Conservation (phyloP, 805 yeast species). For the Barnettozyma vustinii region DNA sequence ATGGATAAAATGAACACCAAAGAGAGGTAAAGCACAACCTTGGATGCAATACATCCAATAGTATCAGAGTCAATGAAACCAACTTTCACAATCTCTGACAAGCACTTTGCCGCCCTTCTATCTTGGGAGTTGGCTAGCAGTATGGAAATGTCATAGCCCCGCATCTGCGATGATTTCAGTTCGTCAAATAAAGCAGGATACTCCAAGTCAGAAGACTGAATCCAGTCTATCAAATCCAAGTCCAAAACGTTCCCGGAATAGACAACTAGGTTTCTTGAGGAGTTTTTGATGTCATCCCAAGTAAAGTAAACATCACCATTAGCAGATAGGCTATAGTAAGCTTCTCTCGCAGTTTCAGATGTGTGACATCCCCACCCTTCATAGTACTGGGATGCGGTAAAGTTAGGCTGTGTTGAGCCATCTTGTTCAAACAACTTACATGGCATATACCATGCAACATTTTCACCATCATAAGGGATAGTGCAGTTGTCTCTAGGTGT, state of each 20-base stretch:
- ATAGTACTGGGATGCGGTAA: conserved; percentile 52
- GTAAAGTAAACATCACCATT: conserved; percentile 78
- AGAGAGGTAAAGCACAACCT: conserved; percentile 74
- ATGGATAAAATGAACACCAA: conserved; percentile 80
- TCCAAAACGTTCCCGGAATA: conserved; percentile 89
- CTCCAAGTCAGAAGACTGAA: conserved; percentile 58
- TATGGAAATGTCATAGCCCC: conserved; percentile 79
- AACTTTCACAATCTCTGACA: conserved; percentile 79
- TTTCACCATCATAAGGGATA: conserved; percentile 62
- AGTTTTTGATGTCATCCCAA: conserved; percentile 78
- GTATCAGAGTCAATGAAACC: conserved; percentile 87
- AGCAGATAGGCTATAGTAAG: conserved; percentile 54
- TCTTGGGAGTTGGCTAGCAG: conserved; percentile 58
- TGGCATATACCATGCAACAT: conserved; percentile 95
- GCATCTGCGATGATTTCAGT: conserved; percentile 48
- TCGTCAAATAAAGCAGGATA: conserved; percentile 71
- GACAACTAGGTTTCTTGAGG: conserved; percentile 73
- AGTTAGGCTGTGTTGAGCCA: conserved; percentile 66
- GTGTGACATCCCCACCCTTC: conserved; percentile 93
- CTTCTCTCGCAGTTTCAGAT: conserved; percentile 56
- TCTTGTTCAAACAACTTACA: conserved; percentile 68
- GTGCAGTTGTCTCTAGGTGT: conserved; percentile 60
- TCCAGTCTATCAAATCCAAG: conserved; percentile 70
- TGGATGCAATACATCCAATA: conserved; percentile 90
- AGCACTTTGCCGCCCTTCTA: conserved; percentile 74